Percentiles rank a stretch among this genome's conserved stretches.
Conservation (phyloP, 768 basidiomycete species). For the Amanita phalloides region DNA sequence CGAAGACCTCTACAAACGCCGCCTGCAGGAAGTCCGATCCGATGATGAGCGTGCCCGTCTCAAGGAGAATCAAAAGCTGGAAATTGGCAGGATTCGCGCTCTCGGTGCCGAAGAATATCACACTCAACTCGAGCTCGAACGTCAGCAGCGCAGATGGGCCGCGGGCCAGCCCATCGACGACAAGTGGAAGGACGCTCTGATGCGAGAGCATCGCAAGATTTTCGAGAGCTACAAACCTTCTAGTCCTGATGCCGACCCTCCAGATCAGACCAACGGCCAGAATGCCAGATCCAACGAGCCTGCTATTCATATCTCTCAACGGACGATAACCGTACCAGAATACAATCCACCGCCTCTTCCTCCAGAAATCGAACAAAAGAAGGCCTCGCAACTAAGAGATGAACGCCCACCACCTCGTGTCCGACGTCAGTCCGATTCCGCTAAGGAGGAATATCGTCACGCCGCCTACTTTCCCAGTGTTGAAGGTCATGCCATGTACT, state of each 20-base stretch:
- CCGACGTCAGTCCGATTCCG: slow-evolving; percentile 2
- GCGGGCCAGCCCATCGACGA: slow-evolving; percentile 2
- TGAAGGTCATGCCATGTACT: not conserved
- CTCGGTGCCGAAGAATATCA: slow-evolving; percentile 5
- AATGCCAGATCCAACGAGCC: not conserved
- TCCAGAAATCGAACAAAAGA: not conserved
- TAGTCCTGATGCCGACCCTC: not conserved
- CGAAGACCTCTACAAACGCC: not conserved
- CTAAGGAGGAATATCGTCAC: slow-evolving; percentile 3
- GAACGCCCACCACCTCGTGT: slow-evolving; percentile 2
- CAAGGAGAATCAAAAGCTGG: slow-evolving; percentile 1
- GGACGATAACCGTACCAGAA: not conserved
- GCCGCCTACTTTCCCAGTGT: not conserved
- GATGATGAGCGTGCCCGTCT: slow-evolving; percentile 2
- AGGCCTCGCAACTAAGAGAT: not conserved
- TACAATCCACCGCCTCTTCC: slow-evolving; percentile 2
- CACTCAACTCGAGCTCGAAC: slow-evolving; percentile 4
- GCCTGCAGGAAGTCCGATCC: slow-evolving; percentile 3
- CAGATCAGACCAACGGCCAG: not conserved
- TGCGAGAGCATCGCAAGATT: slow-evolving; percentile 4
- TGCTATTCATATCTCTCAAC: not conserved
- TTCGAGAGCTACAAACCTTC: slow-evolving; percentile 4
- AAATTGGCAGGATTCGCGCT: slow-evolving; percentile 1
- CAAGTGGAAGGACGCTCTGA: slow-evolving; percentile 3
- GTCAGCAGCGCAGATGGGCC: slow-evolving; percentile 6